Base-by-base conservation (phyloP, 148 eudicot genomes). In the Gaultheria prostrata region DNA sequence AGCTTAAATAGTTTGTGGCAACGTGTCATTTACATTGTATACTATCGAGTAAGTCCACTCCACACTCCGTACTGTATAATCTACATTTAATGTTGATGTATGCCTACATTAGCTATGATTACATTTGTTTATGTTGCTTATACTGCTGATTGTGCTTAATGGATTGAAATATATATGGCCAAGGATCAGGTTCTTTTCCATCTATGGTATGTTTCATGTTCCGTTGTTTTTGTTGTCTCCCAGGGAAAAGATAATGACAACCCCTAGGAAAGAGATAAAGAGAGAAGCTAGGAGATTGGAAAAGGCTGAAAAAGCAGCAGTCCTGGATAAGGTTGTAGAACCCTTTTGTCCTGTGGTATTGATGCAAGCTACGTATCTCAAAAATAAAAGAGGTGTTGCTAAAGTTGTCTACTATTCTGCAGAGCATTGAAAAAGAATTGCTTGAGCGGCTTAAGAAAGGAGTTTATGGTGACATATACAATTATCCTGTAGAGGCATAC, bases 301-400 rank as follows among this genome's bases (percentile, higher is more conserved):
- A 77, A 96, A 96, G 89, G 97, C 99, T 80, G 98, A 93, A 89
- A 92, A 85, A 76, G 97, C 99, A 53, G 99, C 99, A 85, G 79
- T 79, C 20, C 39, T 94, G 71, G 95, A 93, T 51, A 94, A 90
- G 90, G 98, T 96, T 85, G 78, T 11, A 35, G 46, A 28, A 14
- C 71, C 15, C 24, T 79, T 18, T n/a, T 13, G 14, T 51, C 28
- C 35, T 32, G 48, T 49, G 32, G 30, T 77, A 45, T 76, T 39
- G 26, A 35, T 79, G 80, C 6, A 46, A 26, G 35, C 53, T 59
- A 51, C 72, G 12, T 46, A 67, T 74, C 30, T n/a, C 11, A n/a
- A 10, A 5, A 21, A 67, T 32, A 39, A 49, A 18, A 20, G 21
- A 65, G 48, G 8, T 84, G 43, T 48, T 21, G 32, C 80, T 82